These are phyloP conservation scores for Chalara sp. DNA, from an alignment of 2,329 filamentous ascomycete genomes.

Conservation along the genomic window DNA sequence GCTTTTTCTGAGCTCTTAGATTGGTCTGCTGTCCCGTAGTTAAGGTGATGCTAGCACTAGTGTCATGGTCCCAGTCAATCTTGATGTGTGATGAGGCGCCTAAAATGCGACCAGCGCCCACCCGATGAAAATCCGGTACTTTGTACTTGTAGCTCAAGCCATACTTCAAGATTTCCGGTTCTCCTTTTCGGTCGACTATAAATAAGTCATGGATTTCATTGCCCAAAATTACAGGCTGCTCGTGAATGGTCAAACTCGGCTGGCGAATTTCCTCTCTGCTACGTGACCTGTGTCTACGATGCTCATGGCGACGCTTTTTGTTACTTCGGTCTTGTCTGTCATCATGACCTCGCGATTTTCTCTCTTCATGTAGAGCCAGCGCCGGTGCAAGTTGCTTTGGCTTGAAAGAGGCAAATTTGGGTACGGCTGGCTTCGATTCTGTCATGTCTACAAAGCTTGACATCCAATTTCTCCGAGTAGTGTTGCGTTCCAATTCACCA, in stretches of 20 bases:
- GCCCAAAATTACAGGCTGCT: too few species aligned
- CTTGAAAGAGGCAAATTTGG: slow-evolving; percentile 72
- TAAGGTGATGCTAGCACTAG: slow-evolving; percentile 46
- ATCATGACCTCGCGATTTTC: slow-evolving; percentile 7
- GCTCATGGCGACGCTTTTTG: neutral
- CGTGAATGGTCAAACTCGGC: neutral
- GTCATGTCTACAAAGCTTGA: slow-evolving; percentile 13
- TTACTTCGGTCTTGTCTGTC: slow-evolving; percentile 1
- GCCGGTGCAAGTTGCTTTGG: slow-evolving; percentile 32
- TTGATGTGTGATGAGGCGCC: slow-evolving; percentile 53
- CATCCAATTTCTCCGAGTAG: too few species aligned
- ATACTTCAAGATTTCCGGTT: slow-evolving; percentile 68
- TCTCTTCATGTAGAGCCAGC: slow-evolving; percentile 2
- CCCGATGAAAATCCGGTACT: slow-evolving; percentile 64
- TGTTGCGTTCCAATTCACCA: too few species aligned
- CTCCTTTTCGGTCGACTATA: slow-evolving; percentile 66
- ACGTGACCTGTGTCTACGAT: slow-evolving; percentile 4
- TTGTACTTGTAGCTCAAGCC: slow-evolving; percentile 66
- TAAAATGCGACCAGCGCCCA: slow-evolving; percentile 63
- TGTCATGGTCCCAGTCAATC: slow-evolving; percentile 54
- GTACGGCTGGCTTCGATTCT: slow-evolving; percentile 36
- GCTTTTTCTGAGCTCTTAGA: slow-evolving; percentile 30
- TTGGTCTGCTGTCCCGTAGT: slow-evolving; percentile 30
- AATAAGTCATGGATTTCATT: neutral
- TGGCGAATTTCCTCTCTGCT: slow-evolving; percentile 4